Base-by-base conservation (phyloP, 768 basidiomycete species). In the Boletellus emodensis region DNA sequence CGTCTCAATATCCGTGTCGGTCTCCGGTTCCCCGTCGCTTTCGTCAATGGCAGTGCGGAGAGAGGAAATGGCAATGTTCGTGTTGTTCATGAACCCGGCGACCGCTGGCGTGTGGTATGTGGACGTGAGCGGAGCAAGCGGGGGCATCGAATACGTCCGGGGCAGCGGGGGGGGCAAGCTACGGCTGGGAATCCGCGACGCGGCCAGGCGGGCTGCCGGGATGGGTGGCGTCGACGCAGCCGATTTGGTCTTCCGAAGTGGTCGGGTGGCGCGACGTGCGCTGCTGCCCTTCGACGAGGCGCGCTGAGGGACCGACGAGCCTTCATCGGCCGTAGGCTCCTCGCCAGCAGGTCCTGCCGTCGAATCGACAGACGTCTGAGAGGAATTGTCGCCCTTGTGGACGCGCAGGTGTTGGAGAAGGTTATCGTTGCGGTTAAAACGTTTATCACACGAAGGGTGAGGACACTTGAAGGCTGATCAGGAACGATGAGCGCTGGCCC, bases 371-470 rank as follows among this genome's bases (percentile, higher is more conserved):
- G 67, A 68, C 0, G 67, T 68, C 54, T 68, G 67, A 22, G 67
- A 68, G 41, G 67, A 68, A 43, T 43, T 68, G 48, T 68, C 67
- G 37, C 68, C 68, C 52, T 78, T 76, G 68, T 89, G 87, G 15
- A 88, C 83, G 59, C 84, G 82, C 64, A 85, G 70, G 59, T 90
- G 88, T 66, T 90, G 88, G 41, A 85, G 75, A 32, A 90, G 78
- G 65, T 90, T 90, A 62, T 90, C 88, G 56, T 85, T 84, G 53
- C 88, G 76, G 52, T 86, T 87, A 64, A 90, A 91, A 57, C 73
- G 75, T 63, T 87, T 87, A 63, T 79, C 79, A 69, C 88, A 91
- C 28, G 72, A 63, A 4, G 80, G 75, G 60, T 78, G 78, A 24
- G 83, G 77, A 67, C 88, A 91, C 59, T 82, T 76, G 71, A 84